Conservation (phyloP, 176 grass and related monocot genomes). For the Triticum turgidum region DNA sequence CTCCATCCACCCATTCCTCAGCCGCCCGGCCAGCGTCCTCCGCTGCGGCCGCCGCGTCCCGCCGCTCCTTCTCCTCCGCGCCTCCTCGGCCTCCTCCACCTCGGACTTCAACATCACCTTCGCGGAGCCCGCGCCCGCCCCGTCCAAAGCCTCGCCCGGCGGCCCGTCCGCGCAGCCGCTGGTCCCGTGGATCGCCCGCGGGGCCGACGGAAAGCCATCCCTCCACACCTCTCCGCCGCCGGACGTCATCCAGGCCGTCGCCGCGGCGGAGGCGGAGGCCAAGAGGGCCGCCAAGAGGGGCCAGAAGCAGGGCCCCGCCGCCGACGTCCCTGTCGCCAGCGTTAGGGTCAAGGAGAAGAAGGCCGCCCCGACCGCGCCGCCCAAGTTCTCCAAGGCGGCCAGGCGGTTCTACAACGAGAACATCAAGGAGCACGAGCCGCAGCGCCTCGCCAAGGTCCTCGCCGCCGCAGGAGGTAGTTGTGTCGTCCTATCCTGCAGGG, state of each 20-base stretch:
- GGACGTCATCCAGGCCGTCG: slow-evolving; percentile 58
- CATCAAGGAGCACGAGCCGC: slow-evolving; percentile 47
- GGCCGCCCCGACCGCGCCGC: slow-evolving; percentile 28
- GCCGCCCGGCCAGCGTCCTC: slow-evolving; percentile 28
- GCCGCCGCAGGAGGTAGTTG: slow-evolving; percentile 74
- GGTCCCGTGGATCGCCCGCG: slow-evolving; percentile 69
- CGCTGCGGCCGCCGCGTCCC: slow-evolving; percentile 32
- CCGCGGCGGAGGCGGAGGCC: slow-evolving; percentile 46
- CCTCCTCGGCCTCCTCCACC: slow-evolving; percentile 22
- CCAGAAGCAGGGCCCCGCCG: not conserved
- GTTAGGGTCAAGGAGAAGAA: slow-evolving; percentile 35
- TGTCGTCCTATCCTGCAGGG: not conserved
- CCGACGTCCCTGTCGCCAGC: not conserved
- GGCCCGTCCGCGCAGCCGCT: slow-evolving; percentile 34
- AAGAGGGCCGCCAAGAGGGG: slow-evolving; percentile 51
- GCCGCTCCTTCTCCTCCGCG: slow-evolving; percentile 48
- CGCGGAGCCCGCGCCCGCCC: slow-evolving; percentile 36
- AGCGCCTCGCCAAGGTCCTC: slow-evolving; percentile 79
- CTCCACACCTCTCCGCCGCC: slow-evolving; percentile 54
- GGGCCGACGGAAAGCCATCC: slow-evolving; percentile 50
- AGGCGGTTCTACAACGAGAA: slow-evolving; percentile 94
- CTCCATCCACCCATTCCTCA: slow-evolving; percentile 35
- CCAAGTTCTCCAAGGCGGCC: slow-evolving; percentile 91
- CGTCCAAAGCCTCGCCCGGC: slow-evolving; percentile 31
- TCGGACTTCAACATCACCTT: slow-evolving; percentile 76